Evolutionary conservation across 2,329 filamentous ascomycete species (phyloP).

Genomic region (Lachnellula subtilissima): DNA sequence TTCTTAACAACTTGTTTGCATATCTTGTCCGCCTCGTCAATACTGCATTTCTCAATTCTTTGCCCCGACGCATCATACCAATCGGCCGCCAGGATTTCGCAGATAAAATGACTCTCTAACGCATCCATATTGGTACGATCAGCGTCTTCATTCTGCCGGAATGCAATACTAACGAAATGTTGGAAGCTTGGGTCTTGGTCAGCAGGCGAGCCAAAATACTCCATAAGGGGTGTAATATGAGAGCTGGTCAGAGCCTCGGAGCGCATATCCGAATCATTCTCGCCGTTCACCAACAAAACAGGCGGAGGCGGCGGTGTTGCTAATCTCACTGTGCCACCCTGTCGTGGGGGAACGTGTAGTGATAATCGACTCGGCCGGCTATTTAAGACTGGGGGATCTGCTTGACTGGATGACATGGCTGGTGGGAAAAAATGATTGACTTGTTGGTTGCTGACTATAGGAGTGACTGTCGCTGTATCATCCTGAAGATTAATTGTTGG

Average conservation of each 20-base stretch:
- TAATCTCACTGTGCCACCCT: slow-evolving; percentile 55
- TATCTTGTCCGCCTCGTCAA: slow-evolving; percentile 52
- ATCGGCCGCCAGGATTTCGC: slow-evolving; percentile 43
- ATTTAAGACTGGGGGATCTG: slow-evolving; percentile 15
- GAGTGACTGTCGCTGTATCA: slow-evolving; percentile 37
- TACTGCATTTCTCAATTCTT: slow-evolving; percentile 38
- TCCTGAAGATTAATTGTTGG: slow-evolving; percentile 41
- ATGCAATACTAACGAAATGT: slow-evolving; percentile 26
- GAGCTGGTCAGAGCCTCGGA: slow-evolving; percentile 18
- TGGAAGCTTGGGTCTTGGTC: slow-evolving; percentile 19
- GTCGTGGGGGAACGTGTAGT: slow-evolving; percentile 58
- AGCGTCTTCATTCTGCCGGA: slow-evolving; percentile 27
- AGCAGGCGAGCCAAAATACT: slow-evolving; percentile 23
- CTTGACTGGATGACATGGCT: slow-evolving; percentile 19
- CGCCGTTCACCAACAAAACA: slow-evolving; percentile 46
- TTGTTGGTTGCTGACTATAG: slow-evolving; percentile 40
- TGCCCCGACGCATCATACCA: slow-evolving; percentile 49
- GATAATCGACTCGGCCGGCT: slow-evolving; percentile 48
- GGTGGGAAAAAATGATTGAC: slow-evolving; percentile 31
- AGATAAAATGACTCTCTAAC: slow-evolving; percentile 51
- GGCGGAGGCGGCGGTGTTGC: slow-evolving; percentile 49
- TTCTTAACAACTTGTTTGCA: slow-evolving; percentile 49
- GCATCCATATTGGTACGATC: slow-evolving; percentile 50
- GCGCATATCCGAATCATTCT: slow-evolving; percentile 29
- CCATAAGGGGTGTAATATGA: slow-evolving; percentile 24